Evolutionary conservation across 805 yeast genomes (phyloP), one percentile per base, ranked within the genome.

Genomic region (Saccharomycopsis synnaedendra): DNA sequence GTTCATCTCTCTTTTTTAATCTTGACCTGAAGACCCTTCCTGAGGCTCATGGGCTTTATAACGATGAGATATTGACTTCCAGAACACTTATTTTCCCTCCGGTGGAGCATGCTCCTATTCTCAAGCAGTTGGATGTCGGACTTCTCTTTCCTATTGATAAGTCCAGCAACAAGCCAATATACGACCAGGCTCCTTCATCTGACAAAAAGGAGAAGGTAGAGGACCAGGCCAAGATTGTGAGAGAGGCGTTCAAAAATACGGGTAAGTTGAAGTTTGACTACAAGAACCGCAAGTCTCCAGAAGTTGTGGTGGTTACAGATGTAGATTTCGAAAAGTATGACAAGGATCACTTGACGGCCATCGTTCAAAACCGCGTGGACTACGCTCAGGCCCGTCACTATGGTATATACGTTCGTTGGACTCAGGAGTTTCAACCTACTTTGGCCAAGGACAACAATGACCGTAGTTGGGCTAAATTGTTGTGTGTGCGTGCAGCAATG

Each of bases 291-390:
- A 59, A 56, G 56, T 45, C 60, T 11, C 93, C 93, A 5, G 82
- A 80, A 47, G 70, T 83, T 29, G 78, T 89, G 27, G 60, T 89
- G 38, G 96, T 89, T 10, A 76, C 94, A 0, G 81, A 84, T 2
- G 66, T 89, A 32, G 95, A 88, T 65, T 84, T 77, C 57, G 85
- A 82, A 45, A 75, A 71, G 47, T 78, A 77, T 57, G 76, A 79
- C 32, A 59, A 74, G 38, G 72, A 74, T 27, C 76, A 80, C 34
- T 68, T 87, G 41, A 76, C 80, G 11, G 75, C 75, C 47, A 70
- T 89, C 47, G 82, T 87, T 19, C 94, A 87, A 61, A 88, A 88
- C 62, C 75, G 97, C 58, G 82, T 85, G 32, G 89, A 87, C 61
- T 90, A 89, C 60, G 95, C 95, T 4, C 85, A 82, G 62, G 69